Evolutionary conservation across 768 basidiomycete species (phyloP), one percentile per base, ranked within the genome.

Genomic region (Boletellus ananiceps): DNA sequence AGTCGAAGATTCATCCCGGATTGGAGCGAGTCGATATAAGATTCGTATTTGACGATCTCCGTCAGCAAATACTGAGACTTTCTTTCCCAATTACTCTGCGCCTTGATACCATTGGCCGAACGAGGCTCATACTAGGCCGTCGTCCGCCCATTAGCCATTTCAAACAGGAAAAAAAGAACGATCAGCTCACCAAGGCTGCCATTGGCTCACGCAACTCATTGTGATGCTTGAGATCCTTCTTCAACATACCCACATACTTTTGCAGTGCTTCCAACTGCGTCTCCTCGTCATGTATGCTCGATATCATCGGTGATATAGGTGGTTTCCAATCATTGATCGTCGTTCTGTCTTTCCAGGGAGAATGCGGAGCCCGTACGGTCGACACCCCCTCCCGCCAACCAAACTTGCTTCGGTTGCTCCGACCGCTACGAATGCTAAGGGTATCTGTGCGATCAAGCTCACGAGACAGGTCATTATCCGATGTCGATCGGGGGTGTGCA

Each of bases 1-100:
- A 95, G 71, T 31, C 93, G 83, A 37, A 95, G 75, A 8, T 75
- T 73, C 84, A 93, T 94, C 33, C 88, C 94, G 4, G 74, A 70
- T 63, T 86, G 81, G 27, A 99, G 76, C 6, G 93, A 89, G 55
- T 95, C 93, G 47, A 95, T 86, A 66, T 99, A 99, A 14, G 88
- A 88, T 46, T 91, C 84, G 68, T 97, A 98, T 67, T 98, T 98
- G 63, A 93, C 89, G 36, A 92, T 89, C 71, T 99, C 95, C 8
- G 87, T 81, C 46, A 93, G 76, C 40, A 98, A 72, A 65, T 90
- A 90, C 61, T 90, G 84, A 3, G 89, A 92, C 64, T 88, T 94
- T 64, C 82, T 86, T 70, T 90, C 88, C 92, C 93, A 98, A 63
- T 99, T 99, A 52, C 79, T 78, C 57, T 81, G 76, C 1, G 96